Base-by-base conservation (phyloP, 768 basidiomycete species). In the Cyclocybe cylindracea region DNA sequence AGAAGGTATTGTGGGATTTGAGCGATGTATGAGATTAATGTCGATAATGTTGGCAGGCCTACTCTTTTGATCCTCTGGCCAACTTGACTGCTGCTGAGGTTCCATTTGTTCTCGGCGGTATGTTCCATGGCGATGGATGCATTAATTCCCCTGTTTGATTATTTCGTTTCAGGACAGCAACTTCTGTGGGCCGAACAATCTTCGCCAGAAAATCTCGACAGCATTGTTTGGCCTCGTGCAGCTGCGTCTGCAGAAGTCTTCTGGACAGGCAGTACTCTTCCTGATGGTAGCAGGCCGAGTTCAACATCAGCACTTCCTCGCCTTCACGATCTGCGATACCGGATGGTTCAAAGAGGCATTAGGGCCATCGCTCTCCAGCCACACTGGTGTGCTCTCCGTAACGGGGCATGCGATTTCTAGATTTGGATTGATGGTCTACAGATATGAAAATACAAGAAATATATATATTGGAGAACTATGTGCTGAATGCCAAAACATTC, bases 401-500 rank as follows among this genome's bases (percentile, higher is more conserved):
- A 85, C 4, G 79, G 78, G 2, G 67, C 65, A n/a, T 87, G 85
- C 58, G 78, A 86, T 44, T 5, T 58, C 18, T 45, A 18, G 39
- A 34, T 9, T 37, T 39, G 5, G 32, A 31, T 5, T 24, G 24
- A 24, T 24, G 16, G 3, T 24, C 24, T 24, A 24, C 24, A 24
- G 24, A 24, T 24, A 24, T 24, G 24, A 24, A 24, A 24, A 24
- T 24, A 24, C 24, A 24, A 24, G 3, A 24, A 3, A 24, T 24
- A 24, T 24, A 24, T 5, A 24, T 24, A 24, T 24, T 5, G 24
- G 31, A 32, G 33, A 38, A 7, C 51, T 43, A 64, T n/a, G 93
- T 94, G 59, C 88, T 91, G 66, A 98, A 97, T 2, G 92, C 91
- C 57, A 98, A 69, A 9, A 84, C 80, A 58, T 82, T 90, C 42